A percentile compares a stretch with the other conserved stretches of the same genome.
These are phyloP conservation scores for Neopestalotiopsis clavispora DNA, from an alignment of 2,329 filamentous ascomycete species.

Conservation along the genomic window DNA sequence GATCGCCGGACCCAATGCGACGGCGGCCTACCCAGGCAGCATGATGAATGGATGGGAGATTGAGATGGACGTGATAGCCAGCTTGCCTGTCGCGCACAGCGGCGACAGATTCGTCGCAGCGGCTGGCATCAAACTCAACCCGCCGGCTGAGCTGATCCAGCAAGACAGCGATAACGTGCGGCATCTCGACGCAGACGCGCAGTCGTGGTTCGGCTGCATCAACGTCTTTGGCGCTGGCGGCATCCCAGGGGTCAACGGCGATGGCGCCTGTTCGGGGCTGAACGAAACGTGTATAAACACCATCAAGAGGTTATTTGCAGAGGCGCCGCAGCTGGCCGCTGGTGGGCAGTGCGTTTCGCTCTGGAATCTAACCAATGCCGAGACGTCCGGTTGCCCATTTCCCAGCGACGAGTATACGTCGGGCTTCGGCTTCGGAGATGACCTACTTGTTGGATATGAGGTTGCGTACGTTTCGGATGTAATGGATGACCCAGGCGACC, in stretches of 20 bases:
- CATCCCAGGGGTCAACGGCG: neutral
- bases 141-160: neutral
- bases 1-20: conserved; percentile 2
- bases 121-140: neutral
- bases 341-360: neutral
- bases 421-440: neutral
- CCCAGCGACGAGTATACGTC: neutral
- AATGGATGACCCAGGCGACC: neutral
- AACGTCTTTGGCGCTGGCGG: neutral
- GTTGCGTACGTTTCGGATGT: neutral
- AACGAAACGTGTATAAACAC: neutral
- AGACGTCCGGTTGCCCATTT: neutral
- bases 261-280: neutral
- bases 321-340: neutral
- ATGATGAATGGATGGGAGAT: conserved; percentile 8
- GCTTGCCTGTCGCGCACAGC: neutral
- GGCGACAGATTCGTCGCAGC: neutral
- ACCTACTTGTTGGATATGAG: neutral
- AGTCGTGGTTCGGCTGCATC: neutral
- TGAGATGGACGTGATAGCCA: conserved; percentile 1
- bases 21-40: neutral
- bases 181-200: neutral
- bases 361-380: neutral
- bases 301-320: neutral
- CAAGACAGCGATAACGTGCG: too few species aligned